Percentiles rank a stretch among this genome's conserved stretches.
phyloP scores from a whole-genome alignment of 768 basidiomycete genomes.

The Mycena metata region DNA sequence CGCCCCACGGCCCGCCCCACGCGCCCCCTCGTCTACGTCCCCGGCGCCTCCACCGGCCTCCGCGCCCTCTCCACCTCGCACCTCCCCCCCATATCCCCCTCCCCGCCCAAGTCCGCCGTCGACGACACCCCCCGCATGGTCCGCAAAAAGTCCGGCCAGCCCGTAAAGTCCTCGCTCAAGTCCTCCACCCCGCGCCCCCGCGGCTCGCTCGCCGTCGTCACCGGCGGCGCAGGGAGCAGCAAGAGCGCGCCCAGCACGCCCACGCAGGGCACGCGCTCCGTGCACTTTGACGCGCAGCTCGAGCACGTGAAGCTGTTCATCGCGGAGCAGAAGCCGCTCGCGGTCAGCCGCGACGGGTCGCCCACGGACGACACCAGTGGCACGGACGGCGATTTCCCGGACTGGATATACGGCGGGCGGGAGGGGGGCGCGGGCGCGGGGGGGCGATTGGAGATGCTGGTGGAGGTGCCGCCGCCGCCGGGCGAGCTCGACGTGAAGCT shows the following conservation, averaged over 20 bases:
- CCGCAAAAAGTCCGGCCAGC: slow-evolving; percentile 95
- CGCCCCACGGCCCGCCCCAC: slow-evolving; percentile 38
- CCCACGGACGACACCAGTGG: slow-evolving; percentile 87
- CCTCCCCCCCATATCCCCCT: slow-evolving; percentile 43
- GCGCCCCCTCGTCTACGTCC: slow-evolving; percentile 55
- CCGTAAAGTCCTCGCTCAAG: slow-evolving; percentile 93
- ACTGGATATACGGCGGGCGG: slow-evolving; percentile 79
- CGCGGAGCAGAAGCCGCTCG: slow-evolving; percentile 94
- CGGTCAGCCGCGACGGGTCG: slow-evolving; percentile 91
- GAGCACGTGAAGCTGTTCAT: slow-evolving; percentile 96
- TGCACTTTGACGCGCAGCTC: slow-evolving; percentile 93
- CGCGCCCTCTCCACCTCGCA: slow-evolving; percentile 53
- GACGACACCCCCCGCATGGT: slow-evolving; percentile 62
- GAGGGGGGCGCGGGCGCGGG: no score
- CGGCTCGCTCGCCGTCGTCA: slow-evolving; percentile 66
- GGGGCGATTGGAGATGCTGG: slow-evolving; percentile 67
- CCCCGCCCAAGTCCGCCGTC: slow-evolving; percentile 42
- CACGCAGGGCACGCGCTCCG: slow-evolving; percentile 84
- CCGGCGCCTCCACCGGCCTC: slow-evolving; percentile 41
- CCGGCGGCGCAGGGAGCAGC: slow-evolving; percentile 55
- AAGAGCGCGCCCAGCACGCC: slow-evolving; percentile 90
- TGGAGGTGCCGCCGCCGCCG: slow-evolving; percentile 75
- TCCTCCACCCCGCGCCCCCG: slow-evolving; percentile 67
- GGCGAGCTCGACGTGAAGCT: slow-evolving; percentile 59
- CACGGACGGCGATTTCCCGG: slow-evolving; percentile 82